Conservation (phyloP, 2,329 filamentous ascomycete genomes). For the Xylaria hypoxylon region DNA sequence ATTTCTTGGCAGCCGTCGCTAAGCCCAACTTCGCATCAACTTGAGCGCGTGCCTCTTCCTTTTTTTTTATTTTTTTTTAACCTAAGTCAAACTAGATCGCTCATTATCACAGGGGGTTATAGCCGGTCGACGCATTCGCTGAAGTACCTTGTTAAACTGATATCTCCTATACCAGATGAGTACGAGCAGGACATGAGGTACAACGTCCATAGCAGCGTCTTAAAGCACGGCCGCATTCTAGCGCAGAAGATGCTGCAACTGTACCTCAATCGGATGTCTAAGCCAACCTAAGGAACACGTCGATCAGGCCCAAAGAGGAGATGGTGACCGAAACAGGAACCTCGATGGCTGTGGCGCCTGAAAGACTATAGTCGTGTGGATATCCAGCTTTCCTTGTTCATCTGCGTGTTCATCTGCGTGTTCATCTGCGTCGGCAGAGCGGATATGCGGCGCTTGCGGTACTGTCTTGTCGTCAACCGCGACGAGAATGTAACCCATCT, state of each 20-base stretch:
- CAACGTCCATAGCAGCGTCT: constrained; percentile 16
- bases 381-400: constrained; percentile 31
- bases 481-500: constrained; percentile 29
- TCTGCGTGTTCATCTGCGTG: too few relatives aligned
- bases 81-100: constrained; percentile 13
- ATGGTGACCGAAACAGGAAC: constrained; percentile 37
- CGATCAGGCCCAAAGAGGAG: constrained; percentile 37
- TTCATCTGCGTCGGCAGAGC: constrained; percentile 34
- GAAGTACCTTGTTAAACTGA: constrained; percentile 10
- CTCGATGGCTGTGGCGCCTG: constrained; percentile 27
- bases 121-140: neutral
- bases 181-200: neutral
- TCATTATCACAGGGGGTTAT: constrained; percentile 6
- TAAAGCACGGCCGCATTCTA: constrained; percentile 17
- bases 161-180: neutral
- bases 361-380: constrained; percentile 16
- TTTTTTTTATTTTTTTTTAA: constrained; percentile 5
- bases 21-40: constrained; percentile 3
- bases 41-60: constrained; percentile 13
- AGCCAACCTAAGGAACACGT: constrained; percentile 32
- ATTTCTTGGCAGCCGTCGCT: constrained; percentile 29
- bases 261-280: constrained; percentile 35
- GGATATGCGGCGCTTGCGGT: constrained; percentile 40
- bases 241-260: constrained; percentile 27
- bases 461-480: constrained; percentile 35